Base-by-base conservation (phyloP, 2,329 filamentous ascomycete genomes). In the Diaporthe velutina region DNA sequence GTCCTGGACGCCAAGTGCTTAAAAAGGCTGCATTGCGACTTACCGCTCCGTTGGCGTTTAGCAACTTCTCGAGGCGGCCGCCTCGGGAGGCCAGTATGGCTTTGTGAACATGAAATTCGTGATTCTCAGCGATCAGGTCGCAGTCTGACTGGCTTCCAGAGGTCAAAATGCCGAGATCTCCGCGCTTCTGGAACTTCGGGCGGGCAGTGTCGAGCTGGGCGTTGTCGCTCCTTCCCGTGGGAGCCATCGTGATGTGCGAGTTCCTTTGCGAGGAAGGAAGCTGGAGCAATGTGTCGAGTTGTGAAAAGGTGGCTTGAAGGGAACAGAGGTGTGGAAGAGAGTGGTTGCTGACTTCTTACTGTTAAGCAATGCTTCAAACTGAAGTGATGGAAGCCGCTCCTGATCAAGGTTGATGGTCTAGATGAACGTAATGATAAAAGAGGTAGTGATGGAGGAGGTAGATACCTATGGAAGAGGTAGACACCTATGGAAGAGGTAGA, bases 21-120 rank as follows among this genome's bases (percentile, higher is more conserved):
- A 33, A 35, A 6, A n/a, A 9, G 8, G 1, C 6, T 2, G n/a
- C n/a, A n/a, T n/a, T 13, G 9, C 0, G 3, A 58, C 55, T 9
- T 0, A 58, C 55, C 33, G 38, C 17, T 5, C 12, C 52, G 6
- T 15, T 40, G 12, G 17, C 13, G 17, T 25, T 22, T n/a, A 72
- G n/a, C 2, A n/a, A 30, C 33, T 64, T 4, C 4, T 19, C 33
- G 19, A 72, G 60, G 10, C 0, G 7, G 25, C 57, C 70, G 3
- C 42, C 22, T 17, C 55, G 48, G 1, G 70, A 72, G n/a, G 50
- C 17, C 3, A 72, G 57, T 0, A 64, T 2, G 2, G 33, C 33
- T 4, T 19, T 30, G 45, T 72, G 70, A 2, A 58, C 8, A 2
- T 12, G 3, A 0, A 61, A 10, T 2, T 17, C 5, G 3, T n/a